Evolutionary conservation across 805 yeast genomes (phyloP), one percentile per base, ranked within the genome.

Genomic region (Saturnispora kantuleensis): DNA sequence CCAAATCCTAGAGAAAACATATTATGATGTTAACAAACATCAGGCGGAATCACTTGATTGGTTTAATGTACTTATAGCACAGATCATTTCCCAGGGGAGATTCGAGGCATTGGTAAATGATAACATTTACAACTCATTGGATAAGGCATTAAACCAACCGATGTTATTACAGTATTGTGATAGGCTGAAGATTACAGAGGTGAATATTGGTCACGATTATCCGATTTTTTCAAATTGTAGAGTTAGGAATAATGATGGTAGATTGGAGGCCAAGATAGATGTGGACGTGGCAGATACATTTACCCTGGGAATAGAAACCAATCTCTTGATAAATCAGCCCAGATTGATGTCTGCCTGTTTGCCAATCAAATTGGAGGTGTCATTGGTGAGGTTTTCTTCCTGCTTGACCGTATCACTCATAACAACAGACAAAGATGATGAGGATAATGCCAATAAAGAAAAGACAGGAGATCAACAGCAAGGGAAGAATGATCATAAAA

Each of bases 201-300:
- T 93, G 21, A 90, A 88, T 55, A 81, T 93, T 46, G 98, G 98
- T 31, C 85, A 87, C 58, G 97, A 89, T 62, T 93, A 81, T 59
- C 98, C 98, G 3, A 85, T 93, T 42, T 85, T 93, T 59, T 84
- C 95, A 46, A 93, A 93, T 57, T 93, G 98, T 63, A 73, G 95
- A 41, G 84, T 93, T 33, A 71, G 71, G 50, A 57, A 57, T 42
- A 69, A 69, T 32, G 62, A 73, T 63, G 68, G 79, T 13, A 64
- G 80, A 36, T 56, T 77, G 37, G 95, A 88, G 58, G 96, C 95
- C 1, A 85, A 84, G 53, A 88, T 89, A 30, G 96, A 89, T 61
- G 94, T 89, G 31, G 95, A 87, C 59, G 69, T 89, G 39, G 77
- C 89, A 11, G 97, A 89, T 57, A 81, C 95, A 5, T 65, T 89